These are phyloP conservation scores for Phytophthora pinifolia DNA, from an alignment of 352 stramenopile genomes.

Conservation along the genomic window DNA sequence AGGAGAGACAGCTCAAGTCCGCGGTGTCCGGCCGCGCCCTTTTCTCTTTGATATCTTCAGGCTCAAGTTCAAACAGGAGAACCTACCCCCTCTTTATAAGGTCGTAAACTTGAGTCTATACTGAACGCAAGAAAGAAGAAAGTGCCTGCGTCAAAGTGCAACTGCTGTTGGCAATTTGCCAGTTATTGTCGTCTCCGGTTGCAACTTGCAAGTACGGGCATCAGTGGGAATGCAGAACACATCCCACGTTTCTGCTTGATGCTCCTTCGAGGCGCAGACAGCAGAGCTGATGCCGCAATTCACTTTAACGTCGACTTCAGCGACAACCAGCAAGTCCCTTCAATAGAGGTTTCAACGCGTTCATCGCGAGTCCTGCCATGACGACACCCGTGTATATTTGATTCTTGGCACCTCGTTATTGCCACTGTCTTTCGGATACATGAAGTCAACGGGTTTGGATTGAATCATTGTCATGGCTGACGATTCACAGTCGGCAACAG, in stretches of 20 bases:
- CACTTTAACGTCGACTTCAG: too few relatives aligned
- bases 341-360: too few relatives aligned
- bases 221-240: constrained; percentile 3
- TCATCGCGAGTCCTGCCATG: too few relatives aligned
- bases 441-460: not conserved
- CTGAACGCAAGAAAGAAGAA: not conserved
- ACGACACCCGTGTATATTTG: too few relatives aligned
- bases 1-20: constrained; percentile 6
- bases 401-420: too few relatives aligned
- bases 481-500: too few relatives aligned
- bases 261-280: not conserved
- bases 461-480: constrained; percentile 1
- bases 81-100: constrained; percentile 6
- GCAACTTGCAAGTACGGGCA: not conserved
- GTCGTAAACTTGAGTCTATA: not conserved
- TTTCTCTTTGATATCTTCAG: constrained; percentile 27
- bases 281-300: too few relatives aligned
- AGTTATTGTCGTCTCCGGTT: too few relatives aligned
- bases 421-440: too few relatives aligned
- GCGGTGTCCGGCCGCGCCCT: constrained; percentile 2
- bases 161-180: too few relatives aligned
- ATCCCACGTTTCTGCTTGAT: constrained; percentile 19
- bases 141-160: not conserved
- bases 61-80: constrained; percentile 20
- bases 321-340: too few relatives aligned